Conservation (phyloP, 768 basidiomycete species). For the Clavulina sp. region DNA sequence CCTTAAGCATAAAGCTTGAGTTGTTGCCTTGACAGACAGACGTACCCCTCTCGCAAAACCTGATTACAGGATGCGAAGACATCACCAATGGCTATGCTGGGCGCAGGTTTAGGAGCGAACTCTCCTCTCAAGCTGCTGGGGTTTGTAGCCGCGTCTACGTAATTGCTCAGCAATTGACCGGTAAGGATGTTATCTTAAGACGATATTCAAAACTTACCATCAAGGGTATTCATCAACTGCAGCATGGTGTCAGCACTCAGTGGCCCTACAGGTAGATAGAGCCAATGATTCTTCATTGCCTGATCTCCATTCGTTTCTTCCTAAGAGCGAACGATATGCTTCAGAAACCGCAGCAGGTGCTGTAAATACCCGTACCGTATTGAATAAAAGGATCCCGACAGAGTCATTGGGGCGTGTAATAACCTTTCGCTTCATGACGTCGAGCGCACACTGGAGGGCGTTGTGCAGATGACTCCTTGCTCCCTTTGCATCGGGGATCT, state of each 20-base stretch:
- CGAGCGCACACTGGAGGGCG: conserved; percentile 68
- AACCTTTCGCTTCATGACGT: conserved; percentile 82
- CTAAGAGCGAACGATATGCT: conserved; percentile 12
- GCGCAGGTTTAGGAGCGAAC: conserved; percentile 47
- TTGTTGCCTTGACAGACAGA: background rate
- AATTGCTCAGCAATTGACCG: conserved; percentile 7
- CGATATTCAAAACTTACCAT: conserved; percentile 33
- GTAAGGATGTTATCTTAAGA: background rate
- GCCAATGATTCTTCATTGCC: conserved; percentile 49
- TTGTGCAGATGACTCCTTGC: conserved; percentile 61
- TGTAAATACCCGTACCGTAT: conserved; percentile 44
- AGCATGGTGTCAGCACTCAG: conserved; percentile 72
- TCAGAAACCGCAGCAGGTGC: background rate
- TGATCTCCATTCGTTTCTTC: conserved; percentile 24
- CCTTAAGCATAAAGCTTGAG: background rate
- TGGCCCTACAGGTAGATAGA: conserved; percentile 60
- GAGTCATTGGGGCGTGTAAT: conserved; percentile 75
- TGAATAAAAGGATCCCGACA: conserved; percentile 82
- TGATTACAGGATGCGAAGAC: conserved; percentile 84
- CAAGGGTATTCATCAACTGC: conserved; percentile 56
- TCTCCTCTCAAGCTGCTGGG: conserved; percentile 33
- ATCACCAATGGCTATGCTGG: conserved; percentile 62
- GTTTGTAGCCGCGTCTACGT: conserved; percentile 56
- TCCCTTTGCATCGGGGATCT: conserved; percentile 17
- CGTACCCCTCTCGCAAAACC: conserved; percentile 75